Percentiles rank a stretch among this genome's conserved stretches.
These are phyloP conservation scores for Mycena amicta DNA, from an alignment of 768 basidiomycete species.

Conservation along the genomic window DNA sequence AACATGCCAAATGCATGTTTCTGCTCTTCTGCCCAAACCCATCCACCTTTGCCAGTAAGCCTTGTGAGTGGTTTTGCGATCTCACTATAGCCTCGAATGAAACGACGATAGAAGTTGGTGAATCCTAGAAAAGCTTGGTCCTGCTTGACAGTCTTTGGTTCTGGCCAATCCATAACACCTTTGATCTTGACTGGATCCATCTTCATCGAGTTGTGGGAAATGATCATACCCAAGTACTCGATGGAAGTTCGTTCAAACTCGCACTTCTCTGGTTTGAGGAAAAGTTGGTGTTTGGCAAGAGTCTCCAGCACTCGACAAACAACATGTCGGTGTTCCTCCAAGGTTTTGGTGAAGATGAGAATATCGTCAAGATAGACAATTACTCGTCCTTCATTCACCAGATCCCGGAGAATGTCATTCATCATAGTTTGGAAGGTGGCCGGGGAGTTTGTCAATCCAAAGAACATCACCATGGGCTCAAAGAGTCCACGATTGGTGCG, in stretches of 20 bases:
- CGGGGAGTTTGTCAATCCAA: conserved; percentile 37
- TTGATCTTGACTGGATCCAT: conserved; percentile 34
- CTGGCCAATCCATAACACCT: conserved; percentile 33
- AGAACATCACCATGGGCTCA: conserved; percentile 47
- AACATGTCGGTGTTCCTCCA: conserved; percentile 18
- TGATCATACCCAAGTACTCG: conserved; percentile 6
- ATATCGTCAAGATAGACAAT: conserved; percentile 35
- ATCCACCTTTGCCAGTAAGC: neutral
- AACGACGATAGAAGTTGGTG: conserved; percentile 33
- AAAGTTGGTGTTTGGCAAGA: conserved; percentile 36
- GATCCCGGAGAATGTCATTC: conserved; percentile 36
- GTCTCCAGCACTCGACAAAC: conserved; percentile 27
- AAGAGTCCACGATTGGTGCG: conserved; percentile 24
- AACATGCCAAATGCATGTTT: neutral
- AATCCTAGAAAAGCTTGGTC: conserved; percentile 32
- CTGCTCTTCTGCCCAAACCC: neutral
- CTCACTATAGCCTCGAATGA: conserved; percentile 30
- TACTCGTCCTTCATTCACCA: conserved; percentile 27
- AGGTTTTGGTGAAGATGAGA: too few species aligned
- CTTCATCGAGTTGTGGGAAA: neutral
- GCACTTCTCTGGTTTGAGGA: conserved; percentile 41
- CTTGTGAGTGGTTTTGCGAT: conserved; percentile 16
- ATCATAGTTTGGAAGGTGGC: conserved; percentile 33
- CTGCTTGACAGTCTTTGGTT: conserved; percentile 4
- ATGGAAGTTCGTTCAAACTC: conserved; percentile 31